Evolutionary conservation across 1,284 basidiomycete species (phyloP).

Genomic region (Vanrija sp.): DNA sequence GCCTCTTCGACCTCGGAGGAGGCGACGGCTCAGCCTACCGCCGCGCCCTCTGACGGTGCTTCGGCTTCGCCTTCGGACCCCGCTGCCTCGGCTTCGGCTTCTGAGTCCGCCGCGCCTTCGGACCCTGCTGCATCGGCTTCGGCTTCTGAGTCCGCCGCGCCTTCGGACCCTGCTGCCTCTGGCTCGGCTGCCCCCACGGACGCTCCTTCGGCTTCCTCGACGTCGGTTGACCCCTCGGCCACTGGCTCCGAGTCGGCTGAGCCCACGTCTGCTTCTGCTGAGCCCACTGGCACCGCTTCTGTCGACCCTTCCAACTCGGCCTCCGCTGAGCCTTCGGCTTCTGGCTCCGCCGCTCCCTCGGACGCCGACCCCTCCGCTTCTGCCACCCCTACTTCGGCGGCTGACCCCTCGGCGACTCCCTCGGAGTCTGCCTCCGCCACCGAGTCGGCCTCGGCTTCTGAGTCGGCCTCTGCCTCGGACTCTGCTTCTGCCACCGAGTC

Average conservation of each 20-base stretch:
- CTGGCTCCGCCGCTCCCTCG: neutral
- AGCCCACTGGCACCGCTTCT: neutral
- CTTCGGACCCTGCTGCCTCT: neutral
- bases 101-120: neutral
- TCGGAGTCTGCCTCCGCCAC: neutral
- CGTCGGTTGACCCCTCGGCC: neutral
- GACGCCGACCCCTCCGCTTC: neutral
- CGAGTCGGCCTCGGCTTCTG: neutral
- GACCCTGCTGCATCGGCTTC: neutral
- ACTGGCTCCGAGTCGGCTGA: constrained; percentile 1
- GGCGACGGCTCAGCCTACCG: neutral
- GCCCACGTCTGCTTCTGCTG: neutral
- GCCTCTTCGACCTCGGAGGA: neutral
- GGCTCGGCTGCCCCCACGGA: too few relatives aligned
- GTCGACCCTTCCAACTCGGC: neutral
- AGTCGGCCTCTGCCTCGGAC: too few relatives aligned
- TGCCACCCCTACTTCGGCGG: neutral
- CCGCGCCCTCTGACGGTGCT: neutral
- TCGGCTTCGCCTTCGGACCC: constrained; percentile 3
- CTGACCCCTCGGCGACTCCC: neutral
- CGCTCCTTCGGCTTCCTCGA: too few relatives aligned
- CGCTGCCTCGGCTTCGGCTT: neutral
- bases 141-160: neutral
- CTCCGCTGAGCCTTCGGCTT: neutral
- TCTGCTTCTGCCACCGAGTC: too few relatives aligned